Evolutionary conservation across 371 early-diverging fungal genomes (phyloP).

Genomic region (Phascolomyces articulosus): DNA sequence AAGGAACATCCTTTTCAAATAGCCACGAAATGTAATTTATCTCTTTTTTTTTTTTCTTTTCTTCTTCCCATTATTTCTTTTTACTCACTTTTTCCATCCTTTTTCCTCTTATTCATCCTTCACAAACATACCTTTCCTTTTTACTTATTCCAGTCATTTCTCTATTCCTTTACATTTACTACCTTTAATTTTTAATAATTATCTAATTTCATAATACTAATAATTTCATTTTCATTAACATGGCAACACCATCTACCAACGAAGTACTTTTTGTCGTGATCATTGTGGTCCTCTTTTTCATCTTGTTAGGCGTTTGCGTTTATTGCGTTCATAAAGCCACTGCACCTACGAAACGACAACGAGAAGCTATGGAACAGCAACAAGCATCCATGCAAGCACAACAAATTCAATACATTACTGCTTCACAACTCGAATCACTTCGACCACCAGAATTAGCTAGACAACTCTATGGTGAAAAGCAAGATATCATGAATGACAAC

Average conservation of each 20-base stretch:
- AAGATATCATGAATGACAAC: constrained; percentile 1
- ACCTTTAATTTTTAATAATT: not conserved
- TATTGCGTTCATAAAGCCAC: constrained; percentile 23
- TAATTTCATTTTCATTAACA: constrained; percentile 10
- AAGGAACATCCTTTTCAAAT: not conserved
- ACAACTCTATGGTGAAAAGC: constrained; percentile 18
- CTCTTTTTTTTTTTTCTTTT: constrained; percentile 2
- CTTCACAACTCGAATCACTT: constrained; percentile 27
- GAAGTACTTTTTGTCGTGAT: constrained; percentile 28
- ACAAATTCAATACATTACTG: constrained; percentile 19
- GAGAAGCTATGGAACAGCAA: constrained; percentile 14
- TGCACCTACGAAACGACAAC: constrained; percentile 16
- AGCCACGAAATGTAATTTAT: not conserved
- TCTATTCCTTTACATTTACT: not conserved
- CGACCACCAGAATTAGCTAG: constrained; percentile 20
- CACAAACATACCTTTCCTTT: not conserved
- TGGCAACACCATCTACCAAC: constrained; percentile 24
- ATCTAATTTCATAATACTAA: constrained; percentile 3
- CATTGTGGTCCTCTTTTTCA: constrained; percentile 24
- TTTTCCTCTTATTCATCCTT: not conserved
- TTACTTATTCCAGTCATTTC: not conserved
- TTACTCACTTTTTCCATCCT: not conserved
- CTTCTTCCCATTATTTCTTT: not conserved
- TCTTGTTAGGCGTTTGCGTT: constrained; percentile 19
- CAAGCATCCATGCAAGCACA: constrained; percentile 18